A percentile compares a stretch with the other conserved stretches of the same genome.
Evolutionary conservation across 441 rosid genomes (phyloP).

Genomic region (Melastoma candidum): DNA sequence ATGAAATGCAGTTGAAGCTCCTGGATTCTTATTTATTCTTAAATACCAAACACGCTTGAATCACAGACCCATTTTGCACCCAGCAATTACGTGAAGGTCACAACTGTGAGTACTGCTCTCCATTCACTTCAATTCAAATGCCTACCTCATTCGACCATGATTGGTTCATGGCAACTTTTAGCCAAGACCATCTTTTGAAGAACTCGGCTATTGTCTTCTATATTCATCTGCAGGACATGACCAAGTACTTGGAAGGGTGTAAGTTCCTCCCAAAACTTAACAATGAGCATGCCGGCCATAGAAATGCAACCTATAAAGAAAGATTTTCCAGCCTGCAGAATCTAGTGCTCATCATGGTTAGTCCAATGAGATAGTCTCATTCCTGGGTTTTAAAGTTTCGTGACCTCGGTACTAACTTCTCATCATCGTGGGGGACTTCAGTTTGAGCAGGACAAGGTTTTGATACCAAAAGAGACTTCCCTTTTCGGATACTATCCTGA

Average conservation of each 20-base stretch:
- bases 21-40: neutral
- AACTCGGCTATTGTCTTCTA: neutral
- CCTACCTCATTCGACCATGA: too few species aligned
- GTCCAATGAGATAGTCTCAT: conserved; percentile 9
- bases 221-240: conserved; percentile 40
- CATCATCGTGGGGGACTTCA: conserved; percentile 12
- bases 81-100: conserved; percentile 64
- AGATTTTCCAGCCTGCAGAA: conserved; percentile 62
- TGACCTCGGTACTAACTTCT: conserved; percentile 8
- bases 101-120: conserved; percentile 35
- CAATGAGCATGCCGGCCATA: conserved; percentile 37
- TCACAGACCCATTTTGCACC: conserved; percentile 92
- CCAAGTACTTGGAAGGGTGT: conserved; percentile 49
- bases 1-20: neutral
- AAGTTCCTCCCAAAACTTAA: conserved; percentile 76
- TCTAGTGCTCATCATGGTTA: conserved; percentile 64
- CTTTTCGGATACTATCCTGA: conserved; percentile 79
- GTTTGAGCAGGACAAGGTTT: conserved; percentile 70
- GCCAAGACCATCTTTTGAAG: too few species aligned
- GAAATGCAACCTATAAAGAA: conserved; percentile 65
- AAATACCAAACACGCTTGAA: conserved; percentile 5
- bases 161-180: too few species aligned
- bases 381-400: conserved; percentile 3
- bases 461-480: conserved; percentile 77
- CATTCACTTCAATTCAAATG: too few species aligned